Conservation (phyloP, 345 rosid genomes). For the Brassica rapa region DNA sequence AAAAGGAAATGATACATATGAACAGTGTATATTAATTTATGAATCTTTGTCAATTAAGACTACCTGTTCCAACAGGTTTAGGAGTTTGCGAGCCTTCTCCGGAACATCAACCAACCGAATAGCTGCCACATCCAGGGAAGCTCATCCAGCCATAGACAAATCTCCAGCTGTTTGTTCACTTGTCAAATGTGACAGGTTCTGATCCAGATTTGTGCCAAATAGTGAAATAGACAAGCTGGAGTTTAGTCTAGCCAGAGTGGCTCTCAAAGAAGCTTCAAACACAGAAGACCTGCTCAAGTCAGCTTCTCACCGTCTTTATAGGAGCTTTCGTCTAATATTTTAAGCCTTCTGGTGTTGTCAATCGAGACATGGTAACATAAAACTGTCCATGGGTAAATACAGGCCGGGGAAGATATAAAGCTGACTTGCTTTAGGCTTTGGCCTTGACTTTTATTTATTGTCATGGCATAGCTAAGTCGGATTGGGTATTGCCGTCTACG, state of each 20-base stretch:
- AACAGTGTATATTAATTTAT: no score
- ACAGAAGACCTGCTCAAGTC: slow-evolving; percentile 75
- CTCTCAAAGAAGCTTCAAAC: slow-evolving; percentile 91
- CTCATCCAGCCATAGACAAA: slow-evolving; percentile 37
- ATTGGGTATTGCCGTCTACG: no score
- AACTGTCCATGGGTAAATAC: no score
- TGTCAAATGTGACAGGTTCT: slow-evolving; percentile 41
- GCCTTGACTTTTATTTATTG: no score
- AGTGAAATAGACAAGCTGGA: slow-evolving; percentile 76
- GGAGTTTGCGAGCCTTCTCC: slow-evolving; percentile 78
- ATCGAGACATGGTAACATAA: no score
- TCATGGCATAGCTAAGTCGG: no score
- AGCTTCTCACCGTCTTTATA: no score
- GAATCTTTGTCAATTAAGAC: not conserved
- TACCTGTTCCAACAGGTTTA: slow-evolving; percentile 92
- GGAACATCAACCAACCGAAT: slow-evolving; percentile 82
- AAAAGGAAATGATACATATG: not conserved
- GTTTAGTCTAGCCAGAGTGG: slow-evolving; percentile 87
- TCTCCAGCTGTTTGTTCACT: no score
- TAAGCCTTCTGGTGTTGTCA: no score
- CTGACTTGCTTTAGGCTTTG: no score
- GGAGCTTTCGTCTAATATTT: no score
- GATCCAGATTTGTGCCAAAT: slow-evolving; percentile 75
- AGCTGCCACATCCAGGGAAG: slow-evolving; percentile 88
- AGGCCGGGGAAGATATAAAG: no score